Base-by-base conservation (phyloP, 495 filamentous ascomycete species). In the Aspergillus avenaceus region DNA sequence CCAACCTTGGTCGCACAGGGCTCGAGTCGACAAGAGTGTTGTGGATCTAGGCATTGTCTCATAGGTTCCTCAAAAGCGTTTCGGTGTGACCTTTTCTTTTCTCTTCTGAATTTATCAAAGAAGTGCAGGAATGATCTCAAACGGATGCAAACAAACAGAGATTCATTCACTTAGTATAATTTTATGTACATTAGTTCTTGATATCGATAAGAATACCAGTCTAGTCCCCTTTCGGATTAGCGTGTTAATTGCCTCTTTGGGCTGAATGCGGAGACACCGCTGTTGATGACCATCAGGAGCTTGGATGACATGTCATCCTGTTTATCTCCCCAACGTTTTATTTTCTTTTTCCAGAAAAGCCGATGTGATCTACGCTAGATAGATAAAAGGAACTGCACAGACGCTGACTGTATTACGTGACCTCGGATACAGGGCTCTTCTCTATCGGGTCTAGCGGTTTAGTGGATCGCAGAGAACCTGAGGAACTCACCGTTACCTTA, bases 181-280 rank as follows among this genome's bases (percentile, higher is more conserved):
- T n/a, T n/a, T n/a, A n/a, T n/a, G n/a, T n/a, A n/a, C n/a, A 34
- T 6, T 34, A 14, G 29, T 32, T 5, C 11, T 12, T 12, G 4
- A 34, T n/a, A 5, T 7, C 31, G 34, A 38, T 38, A 38, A 38
- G 34, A 9, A 38, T 38, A 3, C 16, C 34, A 21, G 16, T 19
- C 34, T 38, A 38, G 34, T n/a, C 43, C 43, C 19, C 12, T 16
- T 16, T 14, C 7, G 27, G 19, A 6, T 16, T n/a, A n/a, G 29
- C 8, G 4, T 19, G 19, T n/a, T 24, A 29, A 18, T 21, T 38
- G 24, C 46, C 46, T 24, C 16, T 49, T 29, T 28, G 41, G 23
- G 44, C 23, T 34, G n/a, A n/a, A 50, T 55, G 53, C 47, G 53
- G 53, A 50, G 47, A 55, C 44, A 25, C 28, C 41, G 18, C 11